Conservation (phyloP, 192 early-diverging fungal species). For the Gryganskiella cystojenkinii region DNA sequence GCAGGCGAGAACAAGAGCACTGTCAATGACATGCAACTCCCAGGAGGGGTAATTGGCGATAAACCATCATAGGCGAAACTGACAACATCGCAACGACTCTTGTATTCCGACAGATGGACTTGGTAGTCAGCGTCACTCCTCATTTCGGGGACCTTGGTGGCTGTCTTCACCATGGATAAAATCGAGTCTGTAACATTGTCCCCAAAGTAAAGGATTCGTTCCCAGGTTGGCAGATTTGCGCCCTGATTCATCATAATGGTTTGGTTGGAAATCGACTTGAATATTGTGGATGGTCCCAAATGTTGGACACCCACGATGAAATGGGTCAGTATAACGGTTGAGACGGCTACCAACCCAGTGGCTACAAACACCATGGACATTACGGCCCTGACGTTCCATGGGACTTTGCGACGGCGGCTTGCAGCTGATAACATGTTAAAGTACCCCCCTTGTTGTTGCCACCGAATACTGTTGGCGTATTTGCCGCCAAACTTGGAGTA, state of each 20-base stretch:
- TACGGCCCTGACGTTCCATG: neutral
- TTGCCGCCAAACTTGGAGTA: conserved; percentile 5
- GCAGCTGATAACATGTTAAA: neutral
- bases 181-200: neutral
- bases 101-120: too few relatives aligned
- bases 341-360: too few relatives aligned
- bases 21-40: too few relatives aligned
- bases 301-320: neutral
- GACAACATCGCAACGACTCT: too few relatives aligned
- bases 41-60: too few relatives aligned
- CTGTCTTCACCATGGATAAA: neutral
- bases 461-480: neutral
- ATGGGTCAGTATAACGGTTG: neutral
- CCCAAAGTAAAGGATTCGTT: neutral
- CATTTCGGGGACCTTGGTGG: neutral
- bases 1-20: too few relatives aligned
- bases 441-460: neutral
- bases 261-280: neutral
- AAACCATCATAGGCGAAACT: too few relatives aligned
- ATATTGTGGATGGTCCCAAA: neutral
- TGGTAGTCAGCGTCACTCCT: neutral
- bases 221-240: neutral
- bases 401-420: neutral
- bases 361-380: neutral
- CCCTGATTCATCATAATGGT: neutral